Conservation (phyloP, 495 filamentous ascomycete genomes). For the Aspergillus heteromorphus region DNA sequence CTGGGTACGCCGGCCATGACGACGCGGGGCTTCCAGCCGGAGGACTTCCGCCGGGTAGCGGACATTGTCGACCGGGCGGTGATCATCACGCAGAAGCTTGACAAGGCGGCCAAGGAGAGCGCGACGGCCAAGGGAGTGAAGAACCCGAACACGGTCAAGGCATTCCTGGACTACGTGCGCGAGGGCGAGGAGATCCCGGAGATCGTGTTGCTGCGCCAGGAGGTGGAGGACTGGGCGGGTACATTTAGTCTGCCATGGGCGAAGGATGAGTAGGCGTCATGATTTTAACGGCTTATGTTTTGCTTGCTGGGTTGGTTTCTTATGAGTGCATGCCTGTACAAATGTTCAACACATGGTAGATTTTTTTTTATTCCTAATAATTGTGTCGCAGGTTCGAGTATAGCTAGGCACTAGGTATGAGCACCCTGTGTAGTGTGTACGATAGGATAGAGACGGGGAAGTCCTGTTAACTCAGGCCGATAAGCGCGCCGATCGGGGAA, state of each 20-base stretch:
- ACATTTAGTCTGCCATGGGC: slow-evolving; percentile 86
- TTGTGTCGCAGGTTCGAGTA: background rate
- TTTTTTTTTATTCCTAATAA: slow-evolving; percentile 5
- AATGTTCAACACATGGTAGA: slow-evolving; percentile 15
- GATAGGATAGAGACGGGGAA: too few relatives aligned
- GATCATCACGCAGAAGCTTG: slow-evolving; percentile 72
- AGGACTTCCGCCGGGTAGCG: slow-evolving; percentile 84
- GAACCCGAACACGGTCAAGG: slow-evolving; percentile 73
- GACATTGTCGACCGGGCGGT: slow-evolving; percentile 93
- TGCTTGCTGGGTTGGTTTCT: slow-evolving; percentile 9
- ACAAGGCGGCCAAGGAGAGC: slow-evolving; percentile 73
- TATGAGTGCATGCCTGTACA: slow-evolving; percentile 10
- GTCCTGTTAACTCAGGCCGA: background rate
- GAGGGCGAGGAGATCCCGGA: slow-evolving; percentile 79
- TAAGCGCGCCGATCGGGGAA: background rate
- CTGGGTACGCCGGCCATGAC: slow-evolving; percentile 98
- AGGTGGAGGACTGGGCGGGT: slow-evolving; percentile 94
- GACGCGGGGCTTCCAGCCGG: slow-evolving; percentile 79
- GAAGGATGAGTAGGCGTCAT: slow-evolving; percentile 40
- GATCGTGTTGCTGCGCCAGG: slow-evolving; percentile 77
- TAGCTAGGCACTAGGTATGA: too few relatives aligned
- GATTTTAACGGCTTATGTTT: slow-evolving; percentile 6
- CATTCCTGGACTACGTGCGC: slow-evolving; percentile 77
- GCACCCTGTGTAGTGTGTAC: background rate
- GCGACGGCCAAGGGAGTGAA: slow-evolving; percentile 70